These are phyloP conservation scores for Leishmania lainsoni DNA, from an alignment of 208 protist genomes.

Conservation along the genomic window DNA sequence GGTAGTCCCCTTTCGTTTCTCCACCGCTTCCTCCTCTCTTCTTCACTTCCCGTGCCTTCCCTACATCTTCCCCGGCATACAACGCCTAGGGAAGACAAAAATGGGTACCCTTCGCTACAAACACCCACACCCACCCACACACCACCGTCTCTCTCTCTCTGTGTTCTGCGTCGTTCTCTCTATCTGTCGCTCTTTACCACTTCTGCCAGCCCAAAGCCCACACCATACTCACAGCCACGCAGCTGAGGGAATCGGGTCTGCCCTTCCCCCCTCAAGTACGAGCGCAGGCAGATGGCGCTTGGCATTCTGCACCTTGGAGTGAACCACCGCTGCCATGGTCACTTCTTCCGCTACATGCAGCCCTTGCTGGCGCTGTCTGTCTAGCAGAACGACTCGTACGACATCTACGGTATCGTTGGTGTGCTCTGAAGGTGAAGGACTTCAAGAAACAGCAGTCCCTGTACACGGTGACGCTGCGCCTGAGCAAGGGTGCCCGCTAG, in stretches of 20 bases:
- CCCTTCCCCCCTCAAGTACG: slow-evolving; percentile 26
- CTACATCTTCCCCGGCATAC: background rate
- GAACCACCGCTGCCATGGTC: slow-evolving; percentile 39
- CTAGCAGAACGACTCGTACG: slow-evolving; percentile 29
- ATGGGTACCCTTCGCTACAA: background rate
- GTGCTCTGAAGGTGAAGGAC: slow-evolving; percentile 37
- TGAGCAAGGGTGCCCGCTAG: slow-evolving; percentile 22
- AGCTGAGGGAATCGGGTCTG: slow-evolving; percentile 16
- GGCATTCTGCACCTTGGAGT: slow-evolving; percentile 45
- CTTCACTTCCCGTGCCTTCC: background rate
- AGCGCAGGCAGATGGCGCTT: slow-evolving; percentile 33
- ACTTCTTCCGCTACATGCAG: slow-evolving; percentile 48
- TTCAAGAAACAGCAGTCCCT: slow-evolving; percentile 47
- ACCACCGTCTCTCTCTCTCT: background rate
- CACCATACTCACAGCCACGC: slow-evolving; percentile 7
- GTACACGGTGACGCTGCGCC: slow-evolving; percentile 44
- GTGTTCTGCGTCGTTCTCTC: background rate
- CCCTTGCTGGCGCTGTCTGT: slow-evolving; percentile 39
- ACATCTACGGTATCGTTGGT: slow-evolving; percentile 41
- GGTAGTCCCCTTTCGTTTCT: background rate
- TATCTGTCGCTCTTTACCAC: background rate
- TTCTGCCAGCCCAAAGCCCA: background rate
- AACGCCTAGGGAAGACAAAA: background rate
- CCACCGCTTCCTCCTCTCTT: background rate
- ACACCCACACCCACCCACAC: background rate